phyloP scores from a whole-genome alignment of 495 filamentous ascomycete species.

The Cercophora scortea region DNA sequence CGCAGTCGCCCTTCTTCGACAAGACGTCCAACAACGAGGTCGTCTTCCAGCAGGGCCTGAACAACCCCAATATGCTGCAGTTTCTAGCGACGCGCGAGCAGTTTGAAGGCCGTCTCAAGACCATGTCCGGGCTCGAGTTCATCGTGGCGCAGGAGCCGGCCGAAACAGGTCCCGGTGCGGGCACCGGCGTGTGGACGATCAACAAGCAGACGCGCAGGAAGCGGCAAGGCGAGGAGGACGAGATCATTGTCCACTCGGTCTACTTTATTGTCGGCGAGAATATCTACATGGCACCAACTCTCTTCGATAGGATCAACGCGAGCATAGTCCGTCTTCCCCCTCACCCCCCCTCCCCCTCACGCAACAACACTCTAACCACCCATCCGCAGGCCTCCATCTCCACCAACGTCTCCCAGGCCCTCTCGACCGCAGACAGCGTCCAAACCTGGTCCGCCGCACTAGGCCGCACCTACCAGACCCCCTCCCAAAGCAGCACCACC shows the following conservation, averaged over 20 bases:
- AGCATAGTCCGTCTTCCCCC: constrained; percentile 51
- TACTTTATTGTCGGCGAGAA: constrained; percentile 82
- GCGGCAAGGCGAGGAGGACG: constrained; percentile 49
- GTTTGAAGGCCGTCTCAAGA: constrained; percentile 69
- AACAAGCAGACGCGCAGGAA: constrained; percentile 74
- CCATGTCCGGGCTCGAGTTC: constrained; percentile 78
- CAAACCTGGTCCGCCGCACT: constrained; percentile 65
- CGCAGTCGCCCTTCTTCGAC: constrained; percentile 86
- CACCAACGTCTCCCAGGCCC: constrained; percentile 58
- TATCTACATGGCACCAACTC: constrained; percentile 81
- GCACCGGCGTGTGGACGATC: constrained; percentile 80
- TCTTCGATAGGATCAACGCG: constrained; percentile 68
- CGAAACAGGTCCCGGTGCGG: constrained; percentile 53
- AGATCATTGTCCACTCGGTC: constrained; percentile 62
- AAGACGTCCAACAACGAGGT: constrained; percentile 78
- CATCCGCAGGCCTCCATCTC: constrained; percentile 44
- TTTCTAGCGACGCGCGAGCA: constrained; percentile 60
- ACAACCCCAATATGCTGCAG: constrained; percentile 52
- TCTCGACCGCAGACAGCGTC: constrained; percentile 46
- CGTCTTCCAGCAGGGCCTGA: constrained; percentile 64
- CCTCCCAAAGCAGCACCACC: constrained; percentile 24
- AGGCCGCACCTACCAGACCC: constrained; percentile 62
- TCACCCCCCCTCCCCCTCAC: neutral
- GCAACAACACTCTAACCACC: constrained; percentile 7
- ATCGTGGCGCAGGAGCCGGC: constrained; percentile 71